Evolutionary conservation across 176 grass and related monocot species (phyloP).

Genomic region (Pharus latifolius): DNA sequence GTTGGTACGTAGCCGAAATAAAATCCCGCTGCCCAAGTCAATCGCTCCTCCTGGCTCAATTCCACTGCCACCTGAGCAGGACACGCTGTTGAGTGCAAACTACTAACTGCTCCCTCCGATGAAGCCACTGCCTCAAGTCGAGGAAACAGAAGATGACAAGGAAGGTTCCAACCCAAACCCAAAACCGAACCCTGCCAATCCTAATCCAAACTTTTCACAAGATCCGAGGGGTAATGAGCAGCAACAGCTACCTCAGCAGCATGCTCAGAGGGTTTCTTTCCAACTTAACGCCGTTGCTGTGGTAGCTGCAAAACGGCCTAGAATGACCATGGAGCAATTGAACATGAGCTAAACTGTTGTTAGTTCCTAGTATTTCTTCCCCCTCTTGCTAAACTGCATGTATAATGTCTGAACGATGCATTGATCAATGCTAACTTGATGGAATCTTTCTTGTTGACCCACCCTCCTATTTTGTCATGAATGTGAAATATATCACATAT

Average conservation of each 20-base stretch:
- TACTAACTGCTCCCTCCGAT: constrained; percentile 59
- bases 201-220: constrained; percentile 23
- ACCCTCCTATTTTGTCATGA: background rate
- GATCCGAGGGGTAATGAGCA: constrained; percentile 44
- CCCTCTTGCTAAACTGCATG: background rate
- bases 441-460: background rate
- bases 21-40: constrained; percentile 74
- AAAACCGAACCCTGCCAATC: constrained; percentile 2
- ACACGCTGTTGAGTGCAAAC: constrained; percentile 75
- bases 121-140: constrained; percentile 36
- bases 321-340: constrained; percentile 39
- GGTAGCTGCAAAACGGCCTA: constrained; percentile 40
- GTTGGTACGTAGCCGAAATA: constrained; percentile 62
- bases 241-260: constrained; percentile 31
- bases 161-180: constrained; percentile 17
- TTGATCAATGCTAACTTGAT: background rate
- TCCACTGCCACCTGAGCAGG: constrained; percentile 76
- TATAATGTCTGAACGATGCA: background rate
- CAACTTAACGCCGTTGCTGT: constrained; percentile 52
- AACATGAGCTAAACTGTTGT: constrained; percentile 18
- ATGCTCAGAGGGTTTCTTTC: constrained; percentile 77
- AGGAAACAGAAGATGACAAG: constrained; percentile 61
- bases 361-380: background rate
- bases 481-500: background rate
- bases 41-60: constrained; percentile 79